These are phyloP conservation scores for Alloteropsis semialata DNA, from an alignment of 176 grass and related monocot species.

Conservation along the genomic window DNA sequence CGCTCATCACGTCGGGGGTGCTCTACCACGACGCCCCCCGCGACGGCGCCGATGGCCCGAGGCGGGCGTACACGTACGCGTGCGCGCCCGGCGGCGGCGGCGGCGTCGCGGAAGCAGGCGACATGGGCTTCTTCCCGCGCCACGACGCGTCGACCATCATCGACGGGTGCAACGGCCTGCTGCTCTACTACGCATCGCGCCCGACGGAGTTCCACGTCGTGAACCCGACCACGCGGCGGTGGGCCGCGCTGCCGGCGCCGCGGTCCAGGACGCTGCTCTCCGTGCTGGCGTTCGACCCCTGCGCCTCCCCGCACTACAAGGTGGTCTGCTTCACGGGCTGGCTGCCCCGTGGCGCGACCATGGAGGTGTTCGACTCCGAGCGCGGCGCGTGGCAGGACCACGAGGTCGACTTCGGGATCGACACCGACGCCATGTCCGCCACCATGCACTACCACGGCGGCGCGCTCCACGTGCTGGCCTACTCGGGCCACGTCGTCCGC, in stretches of 20 bases:
- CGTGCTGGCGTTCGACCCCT: constrained; percentile 71
- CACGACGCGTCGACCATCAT: constrained; percentile 62
- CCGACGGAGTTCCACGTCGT: constrained; percentile 69
- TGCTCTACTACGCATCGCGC: constrained; percentile 52
- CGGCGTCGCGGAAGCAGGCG: constrained; percentile 27
- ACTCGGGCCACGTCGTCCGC: constrained; percentile 61
- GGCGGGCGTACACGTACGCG: constrained; percentile 54
- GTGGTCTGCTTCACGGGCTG: constrained; percentile 71
- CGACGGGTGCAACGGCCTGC: constrained; percentile 84
- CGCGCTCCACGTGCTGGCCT: constrained; percentile 64
- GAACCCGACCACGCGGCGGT: constrained; percentile 60
- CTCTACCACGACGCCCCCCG: constrained; percentile 44
- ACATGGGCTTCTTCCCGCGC: constrained; percentile 73
- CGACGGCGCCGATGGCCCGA: not conserved
- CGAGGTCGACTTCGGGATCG: constrained; percentile 55
- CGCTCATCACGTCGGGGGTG: constrained; percentile 64
- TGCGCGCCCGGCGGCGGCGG: constrained; percentile 8
- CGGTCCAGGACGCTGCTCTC: constrained; percentile 53
- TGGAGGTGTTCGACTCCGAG: constrained; percentile 75
- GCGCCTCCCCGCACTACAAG: constrained; percentile 45
- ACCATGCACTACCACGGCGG: constrained; percentile 71
- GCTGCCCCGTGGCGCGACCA: constrained; percentile 44
- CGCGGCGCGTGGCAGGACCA: constrained; percentile 42
- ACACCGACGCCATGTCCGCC: constrained; percentile 73
- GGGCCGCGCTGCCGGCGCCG: constrained; percentile 48